Evolutionary conservation across 345 rosid species (phyloP).

Genomic region (Mallotus nudiflorus): DNA sequence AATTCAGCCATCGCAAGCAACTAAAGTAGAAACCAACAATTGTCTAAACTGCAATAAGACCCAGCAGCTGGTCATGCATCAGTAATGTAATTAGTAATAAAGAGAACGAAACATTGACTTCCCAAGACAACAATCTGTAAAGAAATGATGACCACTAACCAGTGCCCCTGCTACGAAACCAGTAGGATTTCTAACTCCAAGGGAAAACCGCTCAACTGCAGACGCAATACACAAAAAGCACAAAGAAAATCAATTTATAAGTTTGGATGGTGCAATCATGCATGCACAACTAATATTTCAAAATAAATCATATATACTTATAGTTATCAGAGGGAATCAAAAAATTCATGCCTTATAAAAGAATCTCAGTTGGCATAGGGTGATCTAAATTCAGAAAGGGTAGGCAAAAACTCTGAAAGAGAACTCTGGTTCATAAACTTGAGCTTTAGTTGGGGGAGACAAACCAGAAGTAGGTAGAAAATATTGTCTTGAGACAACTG

Average conservation of each 20-base stretch:
- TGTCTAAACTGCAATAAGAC: not conserved
- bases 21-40: not conserved
- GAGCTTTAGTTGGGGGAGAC: not conserved
- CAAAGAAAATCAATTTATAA: constrained; percentile 10
- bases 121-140: not conserved
- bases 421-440: not conserved
- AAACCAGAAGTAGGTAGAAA: not conserved
- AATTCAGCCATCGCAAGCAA: not conserved
- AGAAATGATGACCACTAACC: constrained; percentile 43
- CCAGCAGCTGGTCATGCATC: not conserved
- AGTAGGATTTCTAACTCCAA: constrained; percentile 87
- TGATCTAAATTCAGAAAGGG: not conserved
- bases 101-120: not conserved
- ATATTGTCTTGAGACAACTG: not conserved
- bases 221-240: constrained; percentile 21
- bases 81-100: not conserved
- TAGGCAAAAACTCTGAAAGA: not conserved
- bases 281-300: too few relatives aligned
- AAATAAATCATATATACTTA: not conserved
- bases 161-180: constrained; percentile 77
- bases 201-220: constrained; percentile 85
- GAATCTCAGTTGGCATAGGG: not conserved
- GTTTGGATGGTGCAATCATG: not conserved
- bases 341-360: not conserved
- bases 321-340: not conserved